Conservation (phyloP, 2,329 filamentous ascomycete species). For the Colletotrichum theobromicola region DNA sequence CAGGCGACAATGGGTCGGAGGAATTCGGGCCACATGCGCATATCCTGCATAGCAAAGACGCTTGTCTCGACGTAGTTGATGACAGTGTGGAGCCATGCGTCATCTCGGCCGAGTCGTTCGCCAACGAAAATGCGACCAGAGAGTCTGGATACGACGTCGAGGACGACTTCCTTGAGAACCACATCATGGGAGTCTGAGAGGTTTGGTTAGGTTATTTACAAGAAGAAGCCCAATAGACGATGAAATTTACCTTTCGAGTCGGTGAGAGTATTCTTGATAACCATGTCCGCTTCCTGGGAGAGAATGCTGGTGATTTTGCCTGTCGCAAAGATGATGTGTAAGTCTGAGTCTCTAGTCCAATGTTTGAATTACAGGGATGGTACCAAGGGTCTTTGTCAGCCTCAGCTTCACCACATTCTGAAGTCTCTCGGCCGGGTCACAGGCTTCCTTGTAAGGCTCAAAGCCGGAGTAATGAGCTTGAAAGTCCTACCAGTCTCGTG, state of each 20-base stretch:
- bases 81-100: constrained; percentile 50
- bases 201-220: background rate
- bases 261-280: background rate
- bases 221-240: rapidly evolving
- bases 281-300: background rate
- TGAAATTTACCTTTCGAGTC: background rate
- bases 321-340: background rate
- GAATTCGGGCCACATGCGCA: constrained; percentile 44
- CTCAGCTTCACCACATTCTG: background rate
- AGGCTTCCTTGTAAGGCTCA: background rate
- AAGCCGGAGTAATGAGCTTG: background rate
- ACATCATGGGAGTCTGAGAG: background rate
- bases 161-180: background rate
- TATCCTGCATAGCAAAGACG: constrained; percentile 36
- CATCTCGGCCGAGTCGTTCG: constrained; percentile 45
- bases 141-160: constrained; percentile 46
- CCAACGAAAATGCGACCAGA: constrained; percentile 56
- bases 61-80: constrained; percentile 44
- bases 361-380: background rate
- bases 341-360: background rate
- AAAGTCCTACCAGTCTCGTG: background rate
- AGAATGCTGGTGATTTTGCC: background rate
- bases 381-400: background rate
- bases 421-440: background rate
- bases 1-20: constrained; percentile 46